Percentiles rank a stretch among this genome's conserved stretches.
These are phyloP conservation scores for Ustilago shanxiensis DNA, from an alignment of 1,284 basidiomycete species.

Conservation along the genomic window DNA sequence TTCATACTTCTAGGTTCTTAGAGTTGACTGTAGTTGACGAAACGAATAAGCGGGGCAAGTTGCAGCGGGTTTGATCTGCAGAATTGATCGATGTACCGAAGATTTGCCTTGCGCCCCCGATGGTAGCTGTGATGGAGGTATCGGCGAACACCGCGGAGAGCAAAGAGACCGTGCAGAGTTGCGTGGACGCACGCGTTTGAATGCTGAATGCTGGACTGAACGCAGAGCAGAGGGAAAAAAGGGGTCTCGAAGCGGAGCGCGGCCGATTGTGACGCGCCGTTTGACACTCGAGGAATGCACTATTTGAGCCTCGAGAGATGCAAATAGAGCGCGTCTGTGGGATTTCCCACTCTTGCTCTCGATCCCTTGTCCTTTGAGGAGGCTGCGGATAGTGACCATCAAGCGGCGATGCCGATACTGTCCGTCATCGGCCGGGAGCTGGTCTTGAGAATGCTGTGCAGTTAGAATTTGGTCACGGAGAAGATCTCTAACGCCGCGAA, in stretches of 20 bases:
- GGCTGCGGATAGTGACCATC: background rate
- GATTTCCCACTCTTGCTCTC: background rate
- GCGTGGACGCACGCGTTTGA: too few species aligned
- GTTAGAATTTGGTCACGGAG: too few species aligned
- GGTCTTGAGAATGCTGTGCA: too few species aligned
- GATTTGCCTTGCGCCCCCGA: too few species aligned
- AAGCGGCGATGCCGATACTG: background rate
- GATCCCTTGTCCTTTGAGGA: background rate
- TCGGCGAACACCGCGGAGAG: slow-evolving; percentile 1
- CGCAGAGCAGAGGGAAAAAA: background rate
- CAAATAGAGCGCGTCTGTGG: slow-evolving; percentile 17
- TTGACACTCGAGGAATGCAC: slow-evolving; percentile 56
- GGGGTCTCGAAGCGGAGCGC: background rate
- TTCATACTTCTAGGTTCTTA: background rate
- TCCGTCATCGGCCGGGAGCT: background rate
- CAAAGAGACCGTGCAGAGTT: background rate
- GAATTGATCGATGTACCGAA: too few species aligned
- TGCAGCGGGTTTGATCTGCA: too few species aligned
- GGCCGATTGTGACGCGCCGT: slow-evolving; percentile 20
- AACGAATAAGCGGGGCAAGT: too few species aligned
- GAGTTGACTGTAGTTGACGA: too few species aligned
- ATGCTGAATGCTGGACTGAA: background rate
- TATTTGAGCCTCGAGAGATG: slow-evolving; percentile 47
- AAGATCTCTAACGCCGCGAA: too few species aligned
- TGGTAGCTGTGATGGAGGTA: too few species aligned